Conservation (phyloP, 78 protist species). For the Dictyostelium brefeldianum region DNA sequence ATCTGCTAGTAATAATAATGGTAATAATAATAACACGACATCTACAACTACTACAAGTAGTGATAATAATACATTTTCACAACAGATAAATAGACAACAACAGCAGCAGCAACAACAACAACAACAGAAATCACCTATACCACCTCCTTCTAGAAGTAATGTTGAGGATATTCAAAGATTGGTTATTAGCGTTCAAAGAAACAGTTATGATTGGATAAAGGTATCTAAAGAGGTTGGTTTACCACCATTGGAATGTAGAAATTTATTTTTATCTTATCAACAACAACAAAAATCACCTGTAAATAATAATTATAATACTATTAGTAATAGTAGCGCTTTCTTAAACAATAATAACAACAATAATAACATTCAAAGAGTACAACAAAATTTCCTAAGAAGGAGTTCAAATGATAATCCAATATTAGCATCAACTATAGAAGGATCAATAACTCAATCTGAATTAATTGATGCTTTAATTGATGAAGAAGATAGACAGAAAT, state of each 20-base stretch:
- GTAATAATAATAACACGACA: background rate
- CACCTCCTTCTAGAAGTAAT: conserved; percentile 1
- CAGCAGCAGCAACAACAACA: conserved; percentile 21
- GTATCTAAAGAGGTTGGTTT: background rate
- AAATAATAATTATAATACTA: background rate
- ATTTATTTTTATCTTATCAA: background rate
- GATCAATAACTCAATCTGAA: conserved; percentile 38
- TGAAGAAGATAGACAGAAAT: background rate
- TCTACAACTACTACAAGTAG: background rate
- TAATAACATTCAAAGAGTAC: background rate
- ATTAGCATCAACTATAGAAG: background rate
- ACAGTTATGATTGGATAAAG: conserved; percentile 23
- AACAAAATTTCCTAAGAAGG: background rate
- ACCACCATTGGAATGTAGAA: conserved; percentile 4
- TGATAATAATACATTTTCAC: background rate
- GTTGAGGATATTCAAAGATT: background rate
- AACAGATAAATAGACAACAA: background rate
- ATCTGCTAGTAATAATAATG: background rate
- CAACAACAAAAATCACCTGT: background rate
- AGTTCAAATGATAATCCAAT: background rate
- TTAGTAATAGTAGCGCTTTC: background rate
- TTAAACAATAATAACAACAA: background rate
- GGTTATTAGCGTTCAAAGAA: background rate
- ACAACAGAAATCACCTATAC: background rate
- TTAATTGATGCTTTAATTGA: conserved; percentile 35